A percentile compares a stretch with the other conserved stretches of the same genome.
Evolutionary conservation across 352 stramenopile genomes (phyloP).

Genomic region (Phytopythium mirpurense): DNA sequence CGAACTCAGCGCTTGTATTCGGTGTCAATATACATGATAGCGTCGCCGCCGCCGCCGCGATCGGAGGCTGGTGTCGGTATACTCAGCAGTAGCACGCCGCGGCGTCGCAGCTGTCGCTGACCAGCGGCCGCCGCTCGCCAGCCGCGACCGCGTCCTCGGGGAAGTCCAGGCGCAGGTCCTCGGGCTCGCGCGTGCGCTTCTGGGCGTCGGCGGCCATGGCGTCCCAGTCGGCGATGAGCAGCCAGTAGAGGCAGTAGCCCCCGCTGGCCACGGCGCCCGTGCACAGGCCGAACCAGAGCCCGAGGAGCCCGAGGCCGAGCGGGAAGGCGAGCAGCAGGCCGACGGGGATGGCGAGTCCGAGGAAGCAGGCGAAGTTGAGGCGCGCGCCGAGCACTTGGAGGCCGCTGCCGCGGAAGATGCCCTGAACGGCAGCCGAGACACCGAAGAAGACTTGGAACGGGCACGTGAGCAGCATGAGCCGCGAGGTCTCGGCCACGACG

Average conservation of each 20-base stretch:
- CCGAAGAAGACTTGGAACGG: slow-evolving; percentile 83
- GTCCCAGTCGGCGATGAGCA: slow-evolving; percentile 67
- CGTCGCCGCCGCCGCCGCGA: too few species aligned
- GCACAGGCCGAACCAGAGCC: slow-evolving; percentile 81
- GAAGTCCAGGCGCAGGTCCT: slow-evolving; percentile 2
- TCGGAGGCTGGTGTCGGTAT: too few species aligned
- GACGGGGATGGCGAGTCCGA: slow-evolving; percentile 74
- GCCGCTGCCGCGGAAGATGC: slow-evolving; percentile 75
- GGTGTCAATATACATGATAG: too few species aligned
- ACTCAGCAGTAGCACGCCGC: not conserved
- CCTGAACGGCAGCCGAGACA: slow-evolving; percentile 61
- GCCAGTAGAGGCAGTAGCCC: slow-evolving; percentile 64
- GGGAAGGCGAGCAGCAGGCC: slow-evolving; percentile 68
- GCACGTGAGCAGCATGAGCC: slow-evolving; percentile 62
- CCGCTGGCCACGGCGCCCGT: slow-evolving; percentile 57
- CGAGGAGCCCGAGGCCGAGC: slow-evolving; percentile 53
- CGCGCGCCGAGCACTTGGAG: slow-evolving; percentile 75
- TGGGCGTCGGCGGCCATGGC: slow-evolving; percentile 56
- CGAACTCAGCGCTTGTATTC: too few species aligned
- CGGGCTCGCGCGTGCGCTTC: slow-evolving; percentile 43
- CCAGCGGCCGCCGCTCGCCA: not conserved
- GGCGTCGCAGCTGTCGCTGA: not conserved
- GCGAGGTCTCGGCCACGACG: slow-evolving; percentile 46
- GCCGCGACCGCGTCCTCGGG: not conserved
- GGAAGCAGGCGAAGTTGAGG: slow-evolving; percentile 86